Base-by-base conservation (phyloP, 1,284 basidiomycete genomes). In the Cronartium quercuum region DNA sequence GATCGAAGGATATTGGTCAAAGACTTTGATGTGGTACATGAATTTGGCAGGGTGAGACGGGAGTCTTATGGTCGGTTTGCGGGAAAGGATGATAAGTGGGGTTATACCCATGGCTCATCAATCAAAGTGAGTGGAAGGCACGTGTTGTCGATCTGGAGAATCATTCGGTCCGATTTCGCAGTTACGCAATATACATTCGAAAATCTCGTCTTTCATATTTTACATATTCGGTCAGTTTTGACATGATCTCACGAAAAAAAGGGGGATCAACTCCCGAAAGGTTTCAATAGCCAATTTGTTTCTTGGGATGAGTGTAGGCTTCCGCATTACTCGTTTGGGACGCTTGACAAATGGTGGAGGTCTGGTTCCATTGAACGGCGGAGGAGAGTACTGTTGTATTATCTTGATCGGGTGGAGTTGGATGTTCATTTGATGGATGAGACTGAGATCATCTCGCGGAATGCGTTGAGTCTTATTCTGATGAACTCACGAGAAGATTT, bases 101-200 rank as follows among this genome's bases (percentile, higher is more conserved):
- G 87, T 15, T 83, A 86, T 70, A 86, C 87, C 70, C 90, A 90
- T 77, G 88, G 89, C 0, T 90, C 93, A 0, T 90, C 89, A 0
- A 89, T 98, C 81, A 89, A 89, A 78, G 88, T 95, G 44, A 85
- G 87, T 10, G 95, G 95, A 0, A 86, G 95, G 9, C 94, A 98
- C 80, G 89, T 94, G 41, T 84, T 98, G 65, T 96, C 97, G 78
- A 83, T 94, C 13, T 97, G 94, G 94, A 86, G 94, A 63, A 87
- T 97, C 70, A 91, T 98, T 86, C 88, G 92, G 40, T 87, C 88
- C 0, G 94, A 98, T 78, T 86, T 90, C 70, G 88, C 86, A 7
- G 83, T 98, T 73, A 87, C 86, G 55, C 87, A 87, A 75, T 94
- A 98, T 81, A 89, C 91, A 0, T 91, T 97, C 77, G 95, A 98